These are phyloP conservation scores for Davidsoniella australis DNA, from an alignment of 2,329 filamentous ascomycete species.

Conservation along the genomic window DNA sequence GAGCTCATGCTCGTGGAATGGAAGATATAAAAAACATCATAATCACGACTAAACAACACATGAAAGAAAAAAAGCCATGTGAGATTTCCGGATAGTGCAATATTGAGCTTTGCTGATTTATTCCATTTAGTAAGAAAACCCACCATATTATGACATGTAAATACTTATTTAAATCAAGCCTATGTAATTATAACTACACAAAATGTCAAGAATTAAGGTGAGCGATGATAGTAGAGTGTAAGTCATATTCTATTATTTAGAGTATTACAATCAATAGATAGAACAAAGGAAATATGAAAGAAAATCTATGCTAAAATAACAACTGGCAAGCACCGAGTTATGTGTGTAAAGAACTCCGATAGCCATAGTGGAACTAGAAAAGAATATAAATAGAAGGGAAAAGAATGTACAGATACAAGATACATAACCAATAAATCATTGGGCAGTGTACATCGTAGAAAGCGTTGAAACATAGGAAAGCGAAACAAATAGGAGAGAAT, in stretches of 20 bases:
- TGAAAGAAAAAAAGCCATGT: neutral
- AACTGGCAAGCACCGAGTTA: too few relatives aligned
- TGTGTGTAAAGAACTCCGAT: neutral
- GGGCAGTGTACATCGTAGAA: neutral
- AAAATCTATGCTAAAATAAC: neutral
- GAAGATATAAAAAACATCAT: too few relatives aligned
- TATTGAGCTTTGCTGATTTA: too few relatives aligned
- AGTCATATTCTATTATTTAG: too few relatives aligned
- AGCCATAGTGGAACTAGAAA: neutral
- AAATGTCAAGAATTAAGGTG: neutral
- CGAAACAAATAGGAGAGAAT: neutral
- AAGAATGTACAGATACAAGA: neutral
- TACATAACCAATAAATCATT: too few relatives aligned
- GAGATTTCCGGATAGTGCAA: too few relatives aligned
- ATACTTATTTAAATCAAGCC: neutral
- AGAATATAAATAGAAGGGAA: neutral
- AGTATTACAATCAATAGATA: neutral
- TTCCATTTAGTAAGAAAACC: neutral
- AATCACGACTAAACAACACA: neutral
- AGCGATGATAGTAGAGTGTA: too few relatives aligned
- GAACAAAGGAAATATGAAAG: slow-evolving; percentile 4
- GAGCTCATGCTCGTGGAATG: too few relatives aligned
- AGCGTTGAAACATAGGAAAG: neutral
- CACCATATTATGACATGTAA: neutral
- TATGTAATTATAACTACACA: neutral